These are phyloP conservation scores for Pueraria montana DNA, from an alignment of 306 rosid genomes.

Conservation along the genomic window DNA sequence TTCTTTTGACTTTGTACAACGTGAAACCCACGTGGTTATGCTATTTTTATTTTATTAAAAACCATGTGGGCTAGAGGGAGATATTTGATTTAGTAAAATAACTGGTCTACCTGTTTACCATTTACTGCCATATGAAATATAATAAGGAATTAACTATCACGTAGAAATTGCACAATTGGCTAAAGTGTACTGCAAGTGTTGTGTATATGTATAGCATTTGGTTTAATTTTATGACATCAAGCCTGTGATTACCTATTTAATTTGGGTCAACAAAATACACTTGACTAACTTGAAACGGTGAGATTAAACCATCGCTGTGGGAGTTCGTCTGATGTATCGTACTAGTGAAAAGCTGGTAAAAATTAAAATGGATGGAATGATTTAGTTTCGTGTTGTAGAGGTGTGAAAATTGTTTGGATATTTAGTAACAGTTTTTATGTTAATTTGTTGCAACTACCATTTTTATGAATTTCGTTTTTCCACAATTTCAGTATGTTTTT, in stretches of 20 bases:
- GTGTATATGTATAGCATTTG: background rate
- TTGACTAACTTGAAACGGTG: background rate
- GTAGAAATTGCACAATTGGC: background rate
- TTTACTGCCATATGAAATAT: conserved; percentile 32
- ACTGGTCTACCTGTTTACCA: conserved; percentile 38
- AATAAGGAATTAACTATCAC: conserved; percentile 40
- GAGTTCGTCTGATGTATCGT: background rate
- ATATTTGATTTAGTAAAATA: conserved; percentile 49
- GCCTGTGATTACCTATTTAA: background rate
- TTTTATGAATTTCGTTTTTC: too few species aligned
- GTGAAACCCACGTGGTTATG: conserved; percentile 76
- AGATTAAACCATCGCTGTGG: background rate
- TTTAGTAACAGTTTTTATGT: too few species aligned
- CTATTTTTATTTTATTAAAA: conserved; percentile 63
- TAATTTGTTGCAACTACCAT: too few species aligned
- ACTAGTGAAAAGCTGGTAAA: background rate
- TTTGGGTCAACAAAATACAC: background rate
- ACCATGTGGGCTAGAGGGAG: conserved; percentile 69
- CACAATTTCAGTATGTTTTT: too few species aligned
- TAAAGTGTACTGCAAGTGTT: background rate
- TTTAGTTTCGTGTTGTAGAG: too few species aligned
- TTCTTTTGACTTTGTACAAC: conserved; percentile 70
- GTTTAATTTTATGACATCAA: background rate
- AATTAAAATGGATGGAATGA: background rate
- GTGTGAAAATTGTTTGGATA: too few species aligned